phyloP scores from a whole-genome alignment of 495 filamentous ascomycete species.

The Xylaria intraflava region DNA sequence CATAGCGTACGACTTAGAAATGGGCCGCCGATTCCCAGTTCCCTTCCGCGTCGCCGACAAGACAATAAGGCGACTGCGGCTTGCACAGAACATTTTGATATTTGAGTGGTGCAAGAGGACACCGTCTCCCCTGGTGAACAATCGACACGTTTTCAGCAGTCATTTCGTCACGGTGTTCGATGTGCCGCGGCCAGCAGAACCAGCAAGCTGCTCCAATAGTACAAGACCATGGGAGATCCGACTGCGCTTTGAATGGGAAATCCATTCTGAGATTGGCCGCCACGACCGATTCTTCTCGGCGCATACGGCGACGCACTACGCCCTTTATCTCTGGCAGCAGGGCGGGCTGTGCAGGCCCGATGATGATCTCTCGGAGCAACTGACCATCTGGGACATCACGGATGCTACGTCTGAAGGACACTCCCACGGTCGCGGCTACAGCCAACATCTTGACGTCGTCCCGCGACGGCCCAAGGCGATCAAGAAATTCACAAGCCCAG shows the following conservation, averaged over 20 bases:
- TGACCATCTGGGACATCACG: slow-evolving; percentile 64
- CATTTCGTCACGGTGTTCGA: slow-evolving; percentile 63
- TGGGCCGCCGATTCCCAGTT: slow-evolving; percentile 38
- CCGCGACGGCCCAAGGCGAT: slow-evolving; percentile 44
- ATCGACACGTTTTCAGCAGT: slow-evolving; percentile 50
- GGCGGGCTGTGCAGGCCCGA: slow-evolving; percentile 55
- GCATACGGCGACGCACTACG: slow-evolving; percentile 58
- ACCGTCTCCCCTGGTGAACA: slow-evolving; percentile 54
- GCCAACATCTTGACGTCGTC: slow-evolving; percentile 1
- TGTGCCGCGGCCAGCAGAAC: slow-evolving; percentile 26
- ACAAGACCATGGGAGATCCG: slow-evolving; percentile 37
- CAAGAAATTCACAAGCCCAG: slow-evolving; percentile 47
- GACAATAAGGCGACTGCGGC: slow-evolving; percentile 51
- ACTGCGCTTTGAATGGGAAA: slow-evolving; percentile 63
- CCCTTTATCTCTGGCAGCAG: slow-evolving; percentile 61
- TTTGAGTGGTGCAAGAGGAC: slow-evolving; percentile 61
- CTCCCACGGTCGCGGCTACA: slow-evolving; percentile 42
- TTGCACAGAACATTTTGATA: slow-evolving; percentile 50
- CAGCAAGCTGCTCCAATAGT: not conserved
- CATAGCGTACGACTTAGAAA: slow-evolving; percentile 49
- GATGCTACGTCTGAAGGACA: slow-evolving; percentile 45
- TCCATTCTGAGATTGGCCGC: slow-evolving; percentile 51
- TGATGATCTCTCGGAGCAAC: slow-evolving; percentile 53
- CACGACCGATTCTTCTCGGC: slow-evolving; percentile 59
- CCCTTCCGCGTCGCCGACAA: slow-evolving; percentile 51